A percentile compares a stretch with the other conserved stretches of the same genome.
phyloP scores from a whole-genome alignment of 2,329 filamentous ascomycete species.

The Cercospora sp. region DNA sequence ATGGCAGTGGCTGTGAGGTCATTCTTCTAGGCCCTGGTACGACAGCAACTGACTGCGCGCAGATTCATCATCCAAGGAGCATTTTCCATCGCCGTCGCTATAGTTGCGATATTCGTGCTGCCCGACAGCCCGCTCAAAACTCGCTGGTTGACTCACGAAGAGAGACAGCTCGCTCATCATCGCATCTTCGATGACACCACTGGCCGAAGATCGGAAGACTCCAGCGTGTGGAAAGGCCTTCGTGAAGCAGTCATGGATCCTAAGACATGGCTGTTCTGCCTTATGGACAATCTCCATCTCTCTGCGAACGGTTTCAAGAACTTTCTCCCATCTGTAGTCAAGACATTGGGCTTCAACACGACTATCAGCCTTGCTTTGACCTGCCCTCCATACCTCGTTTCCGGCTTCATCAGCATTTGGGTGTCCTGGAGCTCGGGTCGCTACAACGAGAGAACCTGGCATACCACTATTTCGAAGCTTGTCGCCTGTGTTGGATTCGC shows the following conservation, averaged over 20 bases:
- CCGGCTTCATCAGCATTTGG: background rate
- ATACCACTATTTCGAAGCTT: background rate
- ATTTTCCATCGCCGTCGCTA: background rate
- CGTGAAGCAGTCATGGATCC: constrained; percentile 13
- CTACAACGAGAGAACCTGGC: background rate
- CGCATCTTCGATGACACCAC: constrained; percentile 16
- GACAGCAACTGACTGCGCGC: background rate
- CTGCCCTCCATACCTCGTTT: background rate
- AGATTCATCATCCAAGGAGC: background rate
- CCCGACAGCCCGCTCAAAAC: constrained; percentile 17
- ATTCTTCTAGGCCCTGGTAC: background rate
- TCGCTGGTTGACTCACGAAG: constrained; percentile 30
- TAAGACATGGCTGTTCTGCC: constrained; percentile 18
- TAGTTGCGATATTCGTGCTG: background rate
- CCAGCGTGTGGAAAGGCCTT: constrained; percentile 17
- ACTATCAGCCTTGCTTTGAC: background rate
- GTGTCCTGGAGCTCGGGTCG: background rate
- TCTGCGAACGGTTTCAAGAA: background rate
- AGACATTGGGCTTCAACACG: background rate
- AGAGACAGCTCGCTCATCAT: constrained; percentile 18
- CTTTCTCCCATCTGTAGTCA: background rate
- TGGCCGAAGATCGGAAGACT: constrained; percentile 12
- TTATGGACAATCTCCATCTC: background rate
- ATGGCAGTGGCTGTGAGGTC: constrained; percentile 46
- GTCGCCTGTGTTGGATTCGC: background rate